A percentile compares a stretch with the other conserved stretches of the same genome.
phyloP scores from a whole-genome alignment of 345 rosid species.

The Camelina laxa region DNA sequence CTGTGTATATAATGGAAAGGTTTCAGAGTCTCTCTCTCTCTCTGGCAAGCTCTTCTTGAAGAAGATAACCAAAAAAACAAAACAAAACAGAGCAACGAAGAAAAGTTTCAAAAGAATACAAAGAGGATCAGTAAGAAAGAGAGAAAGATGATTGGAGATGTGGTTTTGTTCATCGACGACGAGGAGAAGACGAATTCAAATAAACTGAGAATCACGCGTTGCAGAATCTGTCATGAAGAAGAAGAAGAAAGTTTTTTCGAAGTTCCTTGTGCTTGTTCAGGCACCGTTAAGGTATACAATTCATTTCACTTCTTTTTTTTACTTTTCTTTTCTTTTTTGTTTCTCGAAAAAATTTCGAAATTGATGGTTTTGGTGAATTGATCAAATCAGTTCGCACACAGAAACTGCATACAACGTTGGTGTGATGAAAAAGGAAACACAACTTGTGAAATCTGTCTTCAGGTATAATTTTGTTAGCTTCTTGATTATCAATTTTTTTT shows the following conservation, averaged over 20 bases:
- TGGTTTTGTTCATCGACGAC: constrained; percentile 47
- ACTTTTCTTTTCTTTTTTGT: too few species aligned
- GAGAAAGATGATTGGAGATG: constrained; percentile 67
- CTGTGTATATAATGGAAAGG: constrained; percentile 26
- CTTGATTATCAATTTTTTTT: background rate
- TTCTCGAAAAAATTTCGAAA: too few species aligned
- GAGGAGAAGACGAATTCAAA: constrained; percentile 42
- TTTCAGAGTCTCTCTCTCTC: constrained; percentile 18
- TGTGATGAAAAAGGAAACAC: constrained; percentile 97
- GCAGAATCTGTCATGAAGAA: constrained; percentile 92
- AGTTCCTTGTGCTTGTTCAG: constrained; percentile 95
- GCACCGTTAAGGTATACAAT: constrained; percentile 75
- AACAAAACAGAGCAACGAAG: constrained; percentile 9
- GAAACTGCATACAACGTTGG: constrained; percentile 98
- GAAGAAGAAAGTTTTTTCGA: constrained; percentile 84
- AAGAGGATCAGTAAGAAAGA: constrained; percentile 24
- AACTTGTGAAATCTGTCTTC: constrained; percentile 91
- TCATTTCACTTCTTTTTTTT: too few species aligned
- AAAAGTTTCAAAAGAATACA: background rate
- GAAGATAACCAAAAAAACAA: background rate
- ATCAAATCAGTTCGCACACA: constrained; percentile 48
- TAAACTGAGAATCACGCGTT: constrained; percentile 49
- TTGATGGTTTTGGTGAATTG: too few species aligned
- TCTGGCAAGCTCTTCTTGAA: constrained; percentile 1
- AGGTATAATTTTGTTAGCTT: constrained; percentile 50